A percentile compares a stretch with the other conserved stretches of the same genome.
Evolutionary conservation across 1,139 yeast species (phyloP).

Genomic region (Entelexis paramagnoliae): DNA sequence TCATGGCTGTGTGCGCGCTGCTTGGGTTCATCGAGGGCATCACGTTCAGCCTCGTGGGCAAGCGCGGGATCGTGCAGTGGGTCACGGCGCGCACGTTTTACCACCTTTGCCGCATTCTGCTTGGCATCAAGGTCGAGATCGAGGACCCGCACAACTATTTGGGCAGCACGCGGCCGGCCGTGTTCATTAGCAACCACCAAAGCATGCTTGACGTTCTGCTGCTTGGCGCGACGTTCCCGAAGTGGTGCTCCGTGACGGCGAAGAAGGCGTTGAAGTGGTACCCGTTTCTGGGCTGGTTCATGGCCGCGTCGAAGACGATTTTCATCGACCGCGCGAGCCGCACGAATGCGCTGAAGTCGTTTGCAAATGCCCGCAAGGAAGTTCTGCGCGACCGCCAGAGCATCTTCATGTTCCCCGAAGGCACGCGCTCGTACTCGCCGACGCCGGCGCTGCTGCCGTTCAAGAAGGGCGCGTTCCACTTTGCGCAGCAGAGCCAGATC

Average conservation of each 20-base stretch:
- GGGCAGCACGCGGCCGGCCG: conserved; percentile 51
- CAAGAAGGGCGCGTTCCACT: conserved; percentile 95
- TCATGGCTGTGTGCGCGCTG: conserved; percentile 29
- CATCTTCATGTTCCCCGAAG: conserved; percentile 80
- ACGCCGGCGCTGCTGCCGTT: conserved; percentile 68
- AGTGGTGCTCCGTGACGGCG: conserved; percentile 85
- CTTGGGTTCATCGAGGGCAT: conserved; percentile 63
- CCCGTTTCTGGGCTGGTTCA: conserved; percentile 96
- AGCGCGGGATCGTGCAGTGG: conserved; percentile 76
- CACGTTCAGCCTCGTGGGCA: conserved; percentile 55
- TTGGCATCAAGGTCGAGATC: conserved; percentile 62
- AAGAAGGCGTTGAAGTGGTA: conserved; percentile 71
- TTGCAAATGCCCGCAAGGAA: conserved; percentile 54
- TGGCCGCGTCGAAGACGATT: conserved; percentile 82
- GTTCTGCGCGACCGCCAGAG: conserved; percentile 48
- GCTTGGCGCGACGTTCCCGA: conserved; percentile 75
- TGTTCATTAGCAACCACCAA: conserved; percentile 85
- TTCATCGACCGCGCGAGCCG: conserved; percentile 80
- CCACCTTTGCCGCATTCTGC: conserved; percentile 43
- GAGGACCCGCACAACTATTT: conserved; percentile 48
- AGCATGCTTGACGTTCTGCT: conserved; percentile 68
- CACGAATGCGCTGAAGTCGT: conserved; percentile 60
- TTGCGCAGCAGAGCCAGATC: conserved; percentile 83
- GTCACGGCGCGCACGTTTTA: conserved; percentile 79
- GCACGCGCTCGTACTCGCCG: conserved; percentile 74